Evolutionary conservation across 1,139 yeast genomes (phyloP).

Genomic region (Chernovozyma aurita): DNA sequence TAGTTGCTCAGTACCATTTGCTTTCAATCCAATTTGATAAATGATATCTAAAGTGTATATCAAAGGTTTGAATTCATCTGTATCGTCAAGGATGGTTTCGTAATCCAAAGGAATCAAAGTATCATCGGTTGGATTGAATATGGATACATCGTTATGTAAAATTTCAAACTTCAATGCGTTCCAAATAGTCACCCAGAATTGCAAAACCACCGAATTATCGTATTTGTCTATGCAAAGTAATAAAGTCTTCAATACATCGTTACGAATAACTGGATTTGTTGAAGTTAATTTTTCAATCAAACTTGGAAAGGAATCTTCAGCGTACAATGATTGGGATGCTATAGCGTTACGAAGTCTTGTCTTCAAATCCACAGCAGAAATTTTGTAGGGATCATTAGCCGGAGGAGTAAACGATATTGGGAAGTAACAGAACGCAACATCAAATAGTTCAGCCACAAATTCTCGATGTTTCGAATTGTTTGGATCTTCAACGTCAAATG

Average conservation of each 20-base stretch:
- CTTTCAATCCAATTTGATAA: slow-evolving; percentile 30
- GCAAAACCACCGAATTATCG: slow-evolving; percentile 40
- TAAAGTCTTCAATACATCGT: slow-evolving; percentile 69
- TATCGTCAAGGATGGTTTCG: slow-evolving; percentile 24
- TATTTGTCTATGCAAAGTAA: slow-evolving; percentile 52
- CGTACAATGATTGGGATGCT: slow-evolving; percentile 60
- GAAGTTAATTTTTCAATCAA: slow-evolving; percentile 82
- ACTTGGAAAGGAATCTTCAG: slow-evolving; percentile 71
- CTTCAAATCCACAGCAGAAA: slow-evolving; percentile 71
- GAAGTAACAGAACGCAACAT: slow-evolving; percentile 88
- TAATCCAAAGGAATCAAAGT: slow-evolving; percentile 28
- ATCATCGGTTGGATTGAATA: slow-evolving; percentile 24
- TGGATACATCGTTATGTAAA: slow-evolving; percentile 59
- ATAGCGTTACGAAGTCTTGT: slow-evolving; percentile 53
- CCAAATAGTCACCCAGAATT: slow-evolving; percentile 76
- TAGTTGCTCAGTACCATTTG: background rate
- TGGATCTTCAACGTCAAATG: slow-evolving; percentile 22
- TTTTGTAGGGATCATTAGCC: slow-evolving; percentile 81
- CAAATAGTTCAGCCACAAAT: slow-evolving; percentile 59
- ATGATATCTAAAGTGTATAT: slow-evolving; percentile 49
- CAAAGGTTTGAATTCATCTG: slow-evolving; percentile 38
- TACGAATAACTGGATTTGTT: slow-evolving; percentile 70
- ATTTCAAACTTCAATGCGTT: slow-evolving; percentile 84
- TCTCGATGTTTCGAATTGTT: slow-evolving; percentile 35
- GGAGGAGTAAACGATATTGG: slow-evolving; percentile 97